Evolutionary conservation across 768 basidiomycete species (phyloP).

Genomic region (Lyophyllum semitale): DNA sequence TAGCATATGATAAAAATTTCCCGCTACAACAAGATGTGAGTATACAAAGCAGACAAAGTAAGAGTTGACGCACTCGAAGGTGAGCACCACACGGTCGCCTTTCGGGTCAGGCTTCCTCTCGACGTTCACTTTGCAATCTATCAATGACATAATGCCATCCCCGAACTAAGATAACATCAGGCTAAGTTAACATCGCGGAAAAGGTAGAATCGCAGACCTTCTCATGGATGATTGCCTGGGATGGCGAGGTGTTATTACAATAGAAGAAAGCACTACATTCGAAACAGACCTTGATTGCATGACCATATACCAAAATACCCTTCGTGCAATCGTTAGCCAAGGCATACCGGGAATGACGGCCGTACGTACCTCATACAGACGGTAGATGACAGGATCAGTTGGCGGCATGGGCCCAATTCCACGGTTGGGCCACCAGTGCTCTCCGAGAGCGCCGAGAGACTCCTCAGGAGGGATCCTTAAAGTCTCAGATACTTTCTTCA

Average conservation of each 20-base stretch:
- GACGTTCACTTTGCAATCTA: slow-evolving; percentile 74
- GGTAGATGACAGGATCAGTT: slow-evolving; percentile 78
- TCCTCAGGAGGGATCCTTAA: slow-evolving; percentile 47
- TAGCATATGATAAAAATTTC: slow-evolving; percentile 75
- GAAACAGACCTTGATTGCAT: slow-evolving; percentile 62
- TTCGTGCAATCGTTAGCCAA: slow-evolving; percentile 21
- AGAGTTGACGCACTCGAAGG: slow-evolving; percentile 65
- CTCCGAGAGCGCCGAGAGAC: slow-evolving; percentile 51
- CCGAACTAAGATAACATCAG: slow-evolving; percentile 55
- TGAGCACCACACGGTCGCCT: slow-evolving; percentile 77
- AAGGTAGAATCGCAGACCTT: slow-evolving; percentile 41
- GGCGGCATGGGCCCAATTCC: slow-evolving; percentile 72
- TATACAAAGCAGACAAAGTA: background rate
- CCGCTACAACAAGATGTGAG: slow-evolving; percentile 45
- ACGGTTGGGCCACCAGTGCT: slow-evolving; percentile 77
- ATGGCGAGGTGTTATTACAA: background rate
- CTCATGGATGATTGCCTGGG: slow-evolving; percentile 73
- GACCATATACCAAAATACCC: slow-evolving; percentile 77
- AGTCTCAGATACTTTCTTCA: slow-evolving; percentile 49
- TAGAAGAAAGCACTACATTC: slow-evolving; percentile 18
- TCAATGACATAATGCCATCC: slow-evolving; percentile 89
- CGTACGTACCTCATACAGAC: slow-evolving; percentile 73
- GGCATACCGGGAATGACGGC: background rate
- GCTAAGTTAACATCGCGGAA: background rate
- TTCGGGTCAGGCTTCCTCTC: slow-evolving; percentile 73